phyloP scores from a whole-genome alignment of 108 stramenopile genomes.

The Aurantiochytrium sp. region DNA sequence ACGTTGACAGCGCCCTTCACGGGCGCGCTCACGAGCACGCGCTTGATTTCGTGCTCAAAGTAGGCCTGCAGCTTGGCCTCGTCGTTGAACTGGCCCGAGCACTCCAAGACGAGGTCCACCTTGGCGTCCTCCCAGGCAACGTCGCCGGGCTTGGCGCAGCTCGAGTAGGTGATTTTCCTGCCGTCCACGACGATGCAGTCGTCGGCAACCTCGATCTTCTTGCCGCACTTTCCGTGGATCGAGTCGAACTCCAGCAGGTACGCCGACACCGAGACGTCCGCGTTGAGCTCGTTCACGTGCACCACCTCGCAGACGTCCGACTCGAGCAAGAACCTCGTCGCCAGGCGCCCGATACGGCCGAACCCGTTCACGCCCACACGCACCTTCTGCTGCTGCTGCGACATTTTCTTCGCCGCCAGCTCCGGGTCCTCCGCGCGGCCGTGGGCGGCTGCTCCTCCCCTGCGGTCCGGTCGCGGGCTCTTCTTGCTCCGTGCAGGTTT shows the following conservation, averaged over 20 bases:
- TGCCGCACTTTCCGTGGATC: constrained; percentile 86
- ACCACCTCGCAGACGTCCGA: constrained; percentile 72
- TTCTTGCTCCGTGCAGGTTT: no score
- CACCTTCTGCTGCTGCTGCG: neutral
- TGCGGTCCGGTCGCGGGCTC: no score
- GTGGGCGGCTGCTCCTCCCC: neutral
- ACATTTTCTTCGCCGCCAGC: neutral
- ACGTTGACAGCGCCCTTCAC: constrained; percentile 89
- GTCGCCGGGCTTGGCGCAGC: constrained; percentile 64
- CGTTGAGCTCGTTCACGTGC: constrained; percentile 83
- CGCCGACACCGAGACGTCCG: constrained; percentile 55
- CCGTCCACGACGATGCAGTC: constrained; percentile 77
- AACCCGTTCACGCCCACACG: constrained; percentile 75
- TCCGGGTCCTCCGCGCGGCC: neutral
- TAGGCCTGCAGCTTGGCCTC: constrained; percentile 68
- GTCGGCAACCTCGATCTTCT: constrained; percentile 66
- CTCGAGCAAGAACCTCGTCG: constrained; percentile 82
- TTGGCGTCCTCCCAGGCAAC: constrained; percentile 68
- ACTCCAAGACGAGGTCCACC: constrained; percentile 84
- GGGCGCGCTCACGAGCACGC: constrained; percentile 87
- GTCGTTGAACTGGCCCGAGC: constrained; percentile 81
- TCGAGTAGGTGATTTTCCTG: constrained; percentile 69
- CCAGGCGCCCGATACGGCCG: constrained; percentile 84
- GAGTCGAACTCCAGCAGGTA: constrained; percentile 89
- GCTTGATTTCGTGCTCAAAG: constrained; percentile 75